Percentiles rank a stretch among this genome's conserved stretches.
phyloP scores from a whole-genome alignment of 495 filamentous ascomycete species.

The Xylaria acuta region DNA sequence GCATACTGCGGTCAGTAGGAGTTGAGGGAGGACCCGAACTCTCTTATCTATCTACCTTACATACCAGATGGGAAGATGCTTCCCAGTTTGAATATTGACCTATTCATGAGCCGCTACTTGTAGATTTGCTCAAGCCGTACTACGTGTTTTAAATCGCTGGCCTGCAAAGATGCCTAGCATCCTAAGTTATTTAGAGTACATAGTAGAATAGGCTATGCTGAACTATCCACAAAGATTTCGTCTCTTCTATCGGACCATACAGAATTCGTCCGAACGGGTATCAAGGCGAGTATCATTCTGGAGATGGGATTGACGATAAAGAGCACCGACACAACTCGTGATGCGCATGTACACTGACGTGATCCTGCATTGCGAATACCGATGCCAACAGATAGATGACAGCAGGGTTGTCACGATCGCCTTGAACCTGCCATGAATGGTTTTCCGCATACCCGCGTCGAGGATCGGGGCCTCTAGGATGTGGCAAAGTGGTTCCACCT shows the following conservation, averaged over 20 bases:
- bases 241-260: background rate
- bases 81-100: background rate
- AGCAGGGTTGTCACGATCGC: background rate
- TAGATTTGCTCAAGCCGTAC: background rate
- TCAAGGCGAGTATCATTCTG: background rate
- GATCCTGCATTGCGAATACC: constrained; percentile 8
- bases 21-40: background rate
- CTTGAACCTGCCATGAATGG: background rate
- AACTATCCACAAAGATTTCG: background rate
- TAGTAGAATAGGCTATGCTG: background rate
- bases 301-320: background rate
- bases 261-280: background rate
- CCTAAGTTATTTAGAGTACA: background rate
- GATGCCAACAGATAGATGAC: constrained; percentile 1
- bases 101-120: background rate
- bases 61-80: background rate
- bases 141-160: background rate
- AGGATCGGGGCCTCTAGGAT: background rate
- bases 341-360: constrained; percentile 22
- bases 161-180: background rate
- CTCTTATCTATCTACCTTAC: no score
- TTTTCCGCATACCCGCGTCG: background rate
- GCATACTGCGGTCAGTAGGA: background rate
- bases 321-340: background rate
- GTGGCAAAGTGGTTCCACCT: constrained; percentile 5